Conservation (phyloP, 2,329 filamentous ascomycete species). For the Aspergillus pseudotamarii region DNA sequence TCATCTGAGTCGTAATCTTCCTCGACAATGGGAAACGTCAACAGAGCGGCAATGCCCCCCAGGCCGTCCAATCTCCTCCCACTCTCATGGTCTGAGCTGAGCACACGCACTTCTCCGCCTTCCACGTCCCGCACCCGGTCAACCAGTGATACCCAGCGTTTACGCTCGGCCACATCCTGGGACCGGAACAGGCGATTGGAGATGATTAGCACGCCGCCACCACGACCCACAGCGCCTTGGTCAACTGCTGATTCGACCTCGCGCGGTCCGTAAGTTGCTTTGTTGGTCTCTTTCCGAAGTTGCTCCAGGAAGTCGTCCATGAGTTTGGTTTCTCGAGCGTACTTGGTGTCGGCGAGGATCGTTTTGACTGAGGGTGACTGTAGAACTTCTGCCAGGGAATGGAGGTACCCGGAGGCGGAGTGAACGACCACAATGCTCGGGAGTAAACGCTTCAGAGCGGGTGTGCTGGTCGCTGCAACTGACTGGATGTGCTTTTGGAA, state of each 20-base stretch:
- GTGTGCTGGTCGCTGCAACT: conserved; percentile 63
- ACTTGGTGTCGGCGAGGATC: conserved; percentile 83
- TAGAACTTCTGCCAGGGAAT: conserved; percentile 85
- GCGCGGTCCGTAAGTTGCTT: conserved; percentile 84
- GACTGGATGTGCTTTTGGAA: conserved; percentile 75
- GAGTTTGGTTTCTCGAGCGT: conserved; percentile 76
- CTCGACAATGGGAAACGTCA: conserved; percentile 85
- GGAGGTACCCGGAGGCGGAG: conserved; percentile 80
- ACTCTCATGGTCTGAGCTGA: conserved; percentile 94
- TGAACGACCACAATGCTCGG: conserved; percentile 69
- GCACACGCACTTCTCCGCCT: conserved; percentile 83
- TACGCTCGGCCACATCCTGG: conserved; percentile 73
- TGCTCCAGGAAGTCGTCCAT: conserved; percentile 83
- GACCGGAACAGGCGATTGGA: conserved; percentile 87
- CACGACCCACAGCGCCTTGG: conserved; percentile 84
- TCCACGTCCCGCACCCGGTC: conserved; percentile 80
- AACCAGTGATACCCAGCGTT: conserved; percentile 80
- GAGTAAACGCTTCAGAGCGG: conserved; percentile 68
- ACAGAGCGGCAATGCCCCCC: conserved; percentile 83
- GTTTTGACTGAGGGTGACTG: conserved; percentile 76
- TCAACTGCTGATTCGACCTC: conserved; percentile 82
- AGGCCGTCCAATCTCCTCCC: conserved; percentile 80
- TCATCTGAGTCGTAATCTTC: conserved; percentile 65
- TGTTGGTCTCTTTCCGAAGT: conserved; percentile 80
- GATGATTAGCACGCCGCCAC: conserved; percentile 82